phyloP scores from a whole-genome alignment of 306 rosid genomes.

The Mimosa pudica region DNA sequence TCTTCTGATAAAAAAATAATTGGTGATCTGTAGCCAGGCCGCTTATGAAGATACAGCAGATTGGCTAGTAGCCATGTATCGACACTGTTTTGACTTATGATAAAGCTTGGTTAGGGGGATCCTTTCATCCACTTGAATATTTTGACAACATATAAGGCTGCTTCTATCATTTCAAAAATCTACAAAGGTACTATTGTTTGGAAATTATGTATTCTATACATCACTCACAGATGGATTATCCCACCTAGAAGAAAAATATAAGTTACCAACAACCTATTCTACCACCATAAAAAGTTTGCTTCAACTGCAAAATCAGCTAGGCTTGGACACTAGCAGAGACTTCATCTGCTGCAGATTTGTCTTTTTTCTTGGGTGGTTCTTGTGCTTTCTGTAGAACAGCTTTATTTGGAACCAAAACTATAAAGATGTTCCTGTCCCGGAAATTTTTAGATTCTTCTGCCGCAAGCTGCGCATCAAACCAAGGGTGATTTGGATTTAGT shows the following conservation, averaged over 20 bases:
- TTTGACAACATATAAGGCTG: conserved; percentile 26
- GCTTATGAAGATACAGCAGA: neutral
- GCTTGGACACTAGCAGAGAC: conserved; percentile 69
- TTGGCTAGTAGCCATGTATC: neutral
- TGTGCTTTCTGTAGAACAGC: conserved; percentile 67
- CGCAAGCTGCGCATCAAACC: conserved; percentile 71
- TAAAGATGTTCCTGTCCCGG: conserved; percentile 73
- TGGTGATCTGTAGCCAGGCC: neutral
- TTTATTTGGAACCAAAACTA: conserved; percentile 83
- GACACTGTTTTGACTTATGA: neutral
- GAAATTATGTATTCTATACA: conserved; percentile 52
- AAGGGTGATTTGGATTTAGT: conserved; percentile 31
- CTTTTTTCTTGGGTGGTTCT: conserved; percentile 77
- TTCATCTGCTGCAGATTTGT: conserved; percentile 58
- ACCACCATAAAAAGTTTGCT: conserved; percentile 35
- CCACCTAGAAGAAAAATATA: conserved; percentile 38
- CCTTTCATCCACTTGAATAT: conserved; percentile 16
- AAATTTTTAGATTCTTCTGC: conserved; percentile 84
- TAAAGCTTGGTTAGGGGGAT: neutral
- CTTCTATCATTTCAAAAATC: conserved; percentile 38
- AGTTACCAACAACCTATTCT: conserved; percentile 44
- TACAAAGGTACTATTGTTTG: conserved; percentile 34
- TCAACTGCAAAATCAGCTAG: conserved; percentile 26
- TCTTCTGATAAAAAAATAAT: neutral
- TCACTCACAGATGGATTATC: conserved; percentile 34